A percentile compares a stretch with the other conserved stretches of the same genome.
phyloP scores from a whole-genome alignment of 768 basidiomycete genomes.

The Crepidotus variabilis region DNA sequence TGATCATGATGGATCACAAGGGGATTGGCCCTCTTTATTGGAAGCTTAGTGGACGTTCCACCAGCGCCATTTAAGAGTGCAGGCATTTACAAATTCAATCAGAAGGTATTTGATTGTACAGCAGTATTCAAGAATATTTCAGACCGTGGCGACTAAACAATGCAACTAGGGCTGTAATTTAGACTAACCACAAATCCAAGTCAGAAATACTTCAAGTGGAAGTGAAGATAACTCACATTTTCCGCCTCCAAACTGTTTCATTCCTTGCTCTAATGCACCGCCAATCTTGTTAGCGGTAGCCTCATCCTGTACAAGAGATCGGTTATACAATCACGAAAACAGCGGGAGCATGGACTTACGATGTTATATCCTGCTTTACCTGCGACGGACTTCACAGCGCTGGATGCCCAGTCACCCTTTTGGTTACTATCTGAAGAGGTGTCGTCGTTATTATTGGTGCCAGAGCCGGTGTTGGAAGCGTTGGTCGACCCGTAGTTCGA shows the following conservation, averaged over 20 bases:
- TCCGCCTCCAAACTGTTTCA: slow-evolving; percentile 29
- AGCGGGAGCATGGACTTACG: slow-evolving; percentile 25
- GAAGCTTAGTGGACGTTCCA: no score
- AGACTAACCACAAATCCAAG: no score
- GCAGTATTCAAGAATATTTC: no score
- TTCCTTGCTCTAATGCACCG: slow-evolving; percentile 28
- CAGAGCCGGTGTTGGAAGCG: slow-evolving; percentile 10
- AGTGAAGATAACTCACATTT: no score
- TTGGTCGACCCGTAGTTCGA: slow-evolving; percentile 9
- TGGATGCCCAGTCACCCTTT: slow-evolving; percentile 28
- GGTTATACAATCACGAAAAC: neutral
- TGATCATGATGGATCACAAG: no score
- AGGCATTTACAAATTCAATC: no score
- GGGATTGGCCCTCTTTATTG: no score
- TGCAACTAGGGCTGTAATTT: no score
- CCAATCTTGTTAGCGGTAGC: slow-evolving; percentile 35
- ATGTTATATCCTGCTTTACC: slow-evolving; percentile 40
- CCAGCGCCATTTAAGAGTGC: no score
- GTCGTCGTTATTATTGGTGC: slow-evolving; percentile 10
- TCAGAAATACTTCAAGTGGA: no score
- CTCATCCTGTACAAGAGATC: slow-evolving; percentile 24
- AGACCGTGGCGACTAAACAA: no score
- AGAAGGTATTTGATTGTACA: no score
- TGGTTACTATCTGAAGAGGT: slow-evolving; percentile 18
- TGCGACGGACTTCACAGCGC: slow-evolving; percentile 35